Evolutionary conservation across 164 flowering plant species (phyloP).

Genomic region (Magnolia sinica): DNA sequence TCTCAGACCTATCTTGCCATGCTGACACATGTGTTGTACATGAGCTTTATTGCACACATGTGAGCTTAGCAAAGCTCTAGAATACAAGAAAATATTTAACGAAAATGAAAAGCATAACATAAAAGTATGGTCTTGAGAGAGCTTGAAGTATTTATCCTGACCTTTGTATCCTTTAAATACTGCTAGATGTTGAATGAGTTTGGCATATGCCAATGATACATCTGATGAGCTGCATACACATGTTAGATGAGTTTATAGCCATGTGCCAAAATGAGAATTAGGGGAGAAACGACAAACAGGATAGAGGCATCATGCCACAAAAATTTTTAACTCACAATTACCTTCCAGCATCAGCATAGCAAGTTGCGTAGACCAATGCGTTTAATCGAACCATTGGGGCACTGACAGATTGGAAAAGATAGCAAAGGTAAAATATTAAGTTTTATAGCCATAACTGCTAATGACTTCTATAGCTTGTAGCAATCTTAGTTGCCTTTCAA

Average conservation of each 20-base stretch:
- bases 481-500: background rate
- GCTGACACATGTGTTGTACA: no score
- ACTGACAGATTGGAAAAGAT: conserved; percentile 33
- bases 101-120: background rate
- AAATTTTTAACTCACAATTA: conserved; percentile 25
- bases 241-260: background rate
- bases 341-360: conserved; percentile 85
- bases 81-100: background rate
- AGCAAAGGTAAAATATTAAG: background rate
- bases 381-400: conserved; percentile 77
- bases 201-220: conserved; percentile 66
- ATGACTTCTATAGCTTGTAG: no score
- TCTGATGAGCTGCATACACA: conserved; percentile 57
- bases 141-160: conserved; percentile 23
- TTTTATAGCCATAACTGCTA: background rate
- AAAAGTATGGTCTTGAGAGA: background rate
- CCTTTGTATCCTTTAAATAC: conserved; percentile 84
- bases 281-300: background rate
- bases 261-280: background rate
- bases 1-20: no score
- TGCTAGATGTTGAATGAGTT: conserved; percentile 88
- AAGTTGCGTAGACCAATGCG: conserved; percentile 73
- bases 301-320: background rate
- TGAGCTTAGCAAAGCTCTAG: no score
- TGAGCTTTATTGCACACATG: no score